Evolutionary conservation across 371 early-diverging fungal species (phyloP).

Genomic region (Mucor sp.): DNA sequence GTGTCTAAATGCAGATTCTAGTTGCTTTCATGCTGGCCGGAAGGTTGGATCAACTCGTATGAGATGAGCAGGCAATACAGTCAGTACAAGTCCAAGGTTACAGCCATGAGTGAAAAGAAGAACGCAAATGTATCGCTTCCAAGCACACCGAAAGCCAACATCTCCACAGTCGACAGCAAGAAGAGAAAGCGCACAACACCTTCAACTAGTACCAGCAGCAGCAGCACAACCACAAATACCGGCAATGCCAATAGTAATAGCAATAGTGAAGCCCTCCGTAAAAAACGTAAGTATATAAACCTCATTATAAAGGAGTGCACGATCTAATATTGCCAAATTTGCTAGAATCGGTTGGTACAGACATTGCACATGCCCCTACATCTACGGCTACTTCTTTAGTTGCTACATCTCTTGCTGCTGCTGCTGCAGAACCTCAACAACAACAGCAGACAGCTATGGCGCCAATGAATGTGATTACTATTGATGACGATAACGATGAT

Average conservation of each 20-base stretch:
- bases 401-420: neutral
- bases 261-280: constrained; percentile 6
- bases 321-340: neutral
- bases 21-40: constrained; percentile 52
- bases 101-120: constrained; percentile 2
- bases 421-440: neutral
- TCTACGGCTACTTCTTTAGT: neutral
- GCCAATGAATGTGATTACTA: constrained; percentile 6
- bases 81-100: constrained; percentile 42
- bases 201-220: neutral
- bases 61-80: constrained; percentile 62
- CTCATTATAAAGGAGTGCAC: neutral
- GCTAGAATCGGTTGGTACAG: neutral
- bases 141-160: neutral
- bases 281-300: constrained; percentile 8
- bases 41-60: constrained; percentile 56
- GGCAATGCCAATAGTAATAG: neutral
- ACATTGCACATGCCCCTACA: neutral
- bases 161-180: neutral
- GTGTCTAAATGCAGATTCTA: constrained; percentile 8
- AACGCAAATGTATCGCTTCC: neutral
- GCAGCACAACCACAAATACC: neutral
- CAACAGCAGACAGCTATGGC: neutral
- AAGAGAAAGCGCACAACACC: constrained; percentile 5
- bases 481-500: constrained; percentile 10